Percentiles rank a stretch among this genome's conserved stretches.
Evolutionary conservation across 2,329 filamentous ascomycete genomes (phyloP).

Genomic region (Stachybotrys chartarum): DNA sequence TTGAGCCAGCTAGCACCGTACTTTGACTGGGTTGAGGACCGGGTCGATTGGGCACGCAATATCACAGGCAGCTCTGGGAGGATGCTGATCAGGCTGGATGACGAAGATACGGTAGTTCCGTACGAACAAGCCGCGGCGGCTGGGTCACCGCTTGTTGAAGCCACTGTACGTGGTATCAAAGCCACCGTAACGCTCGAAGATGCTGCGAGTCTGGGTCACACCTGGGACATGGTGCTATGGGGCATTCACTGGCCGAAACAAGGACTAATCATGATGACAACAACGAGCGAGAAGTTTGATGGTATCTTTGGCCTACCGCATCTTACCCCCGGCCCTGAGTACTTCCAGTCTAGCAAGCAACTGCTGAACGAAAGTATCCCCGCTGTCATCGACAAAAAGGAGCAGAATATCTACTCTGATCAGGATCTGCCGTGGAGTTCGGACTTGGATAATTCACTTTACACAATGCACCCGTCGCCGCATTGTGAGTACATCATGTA

Average conservation of each 20-base stretch:
- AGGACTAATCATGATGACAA: constrained; percentile 74
- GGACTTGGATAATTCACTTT: constrained; percentile 52
- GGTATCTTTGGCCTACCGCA: constrained; percentile 87
- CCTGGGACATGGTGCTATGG: constrained; percentile 72
- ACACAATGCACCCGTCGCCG: constrained; percentile 52
- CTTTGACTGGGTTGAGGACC: constrained; percentile 55
- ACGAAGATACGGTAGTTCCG: constrained; percentile 40
- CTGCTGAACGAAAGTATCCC: constrained; percentile 69
- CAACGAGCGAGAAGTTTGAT: constrained; percentile 89
- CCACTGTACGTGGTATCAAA: constrained; percentile 60
- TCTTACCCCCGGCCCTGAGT: constrained; percentile 55
- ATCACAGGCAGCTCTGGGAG: constrained; percentile 66
- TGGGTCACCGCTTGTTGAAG: constrained; percentile 31
- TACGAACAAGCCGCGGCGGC: constrained; percentile 32
- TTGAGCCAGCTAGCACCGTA: constrained; percentile 56
- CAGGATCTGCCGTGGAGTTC: constrained; percentile 71
- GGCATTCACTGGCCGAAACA: constrained; percentile 82
- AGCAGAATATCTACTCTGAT: constrained; percentile 45
- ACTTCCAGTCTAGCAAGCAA: constrained; percentile 50
- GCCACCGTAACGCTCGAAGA: constrained; percentile 69
- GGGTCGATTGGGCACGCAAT: constrained; percentile 67
- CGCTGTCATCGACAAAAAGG: constrained; percentile 58
- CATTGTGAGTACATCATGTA: constrained; percentile 89
- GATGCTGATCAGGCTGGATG: constrained; percentile 59
- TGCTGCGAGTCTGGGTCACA: constrained; percentile 56